A percentile compares a stretch with the other conserved stretches of the same genome.
Evolutionary conservation across 1,284 basidiomycete species (phyloP).

Genomic region (Ustilago sp.): DNA sequence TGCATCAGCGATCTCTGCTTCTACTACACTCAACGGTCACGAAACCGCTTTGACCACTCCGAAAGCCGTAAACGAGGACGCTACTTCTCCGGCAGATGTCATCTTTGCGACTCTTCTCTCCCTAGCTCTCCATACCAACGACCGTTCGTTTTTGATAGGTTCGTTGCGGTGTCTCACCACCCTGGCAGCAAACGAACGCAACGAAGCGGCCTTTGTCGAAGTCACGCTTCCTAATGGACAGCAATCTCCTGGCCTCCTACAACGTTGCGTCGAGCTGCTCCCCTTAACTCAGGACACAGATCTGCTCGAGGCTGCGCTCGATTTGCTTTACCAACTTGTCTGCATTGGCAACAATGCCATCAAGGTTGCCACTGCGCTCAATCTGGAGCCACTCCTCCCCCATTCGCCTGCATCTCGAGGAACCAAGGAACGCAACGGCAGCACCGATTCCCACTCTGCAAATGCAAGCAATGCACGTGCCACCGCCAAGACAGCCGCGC

Average conservation of each 20-base stretch:
- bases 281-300: constrained; percentile 61
- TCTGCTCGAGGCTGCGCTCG: constrained; percentile 61
- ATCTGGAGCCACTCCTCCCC: constrained; percentile 1
- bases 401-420: constrained; percentile 1
- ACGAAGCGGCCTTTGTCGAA: constrained; percentile 59
- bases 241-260: constrained; percentile 52
- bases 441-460: not conserved
- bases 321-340: constrained; percentile 63
- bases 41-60: not conserved
- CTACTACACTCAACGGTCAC: not conserved
- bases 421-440: not conserved
- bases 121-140: constrained; percentile 50
- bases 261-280: constrained; percentile 59
- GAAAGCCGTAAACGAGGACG: constrained; percentile 1
- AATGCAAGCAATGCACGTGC: constrained; percentile 10
- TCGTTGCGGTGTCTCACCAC: constrained; percentile 59
- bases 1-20: not conserved
- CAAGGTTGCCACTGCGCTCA: constrained; percentile 32
- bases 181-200: constrained; percentile 54
- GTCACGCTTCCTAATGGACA: constrained; percentile 25
- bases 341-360: constrained; percentile 62
- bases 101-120: constrained; percentile 57
- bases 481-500: constrained; percentile 31
- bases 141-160: constrained; percentile 61
- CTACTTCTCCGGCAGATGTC: constrained; percentile 30